Percentiles rank a stretch among this genome's conserved stretches.
Evolutionary conservation across 2,329 filamentous ascomycete genomes (phyloP).

Genomic region (Hypocreales sp.): DNA sequence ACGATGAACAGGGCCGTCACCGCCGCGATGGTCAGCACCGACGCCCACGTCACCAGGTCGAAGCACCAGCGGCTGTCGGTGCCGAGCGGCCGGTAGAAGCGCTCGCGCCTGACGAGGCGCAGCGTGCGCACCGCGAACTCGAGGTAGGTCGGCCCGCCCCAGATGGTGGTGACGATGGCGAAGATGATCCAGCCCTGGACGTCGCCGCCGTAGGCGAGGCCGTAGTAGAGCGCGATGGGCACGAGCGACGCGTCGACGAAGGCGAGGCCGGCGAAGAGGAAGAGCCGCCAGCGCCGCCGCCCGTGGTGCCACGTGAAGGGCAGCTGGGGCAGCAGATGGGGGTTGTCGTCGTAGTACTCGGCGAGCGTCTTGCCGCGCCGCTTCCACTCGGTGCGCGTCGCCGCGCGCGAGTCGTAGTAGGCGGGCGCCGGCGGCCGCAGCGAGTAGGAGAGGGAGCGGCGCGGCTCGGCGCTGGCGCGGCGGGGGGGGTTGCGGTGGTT

Average conservation of each 20-base stretch:
- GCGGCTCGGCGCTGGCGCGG: constrained; percentile 3
- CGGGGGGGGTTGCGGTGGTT: no score
- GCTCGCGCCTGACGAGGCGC: constrained; percentile 30
- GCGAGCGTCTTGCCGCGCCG: constrained; percentile 19
- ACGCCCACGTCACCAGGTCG: constrained; percentile 31
- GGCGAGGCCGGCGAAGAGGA: constrained; percentile 30
- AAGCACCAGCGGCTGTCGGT: constrained; percentile 30
- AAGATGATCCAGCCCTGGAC: constrained; percentile 28
- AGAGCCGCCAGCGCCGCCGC: constrained; percentile 24
- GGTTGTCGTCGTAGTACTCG: constrained; percentile 24
- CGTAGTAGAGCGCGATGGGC: constrained; percentile 37
- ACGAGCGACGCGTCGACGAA: constrained; percentile 27
- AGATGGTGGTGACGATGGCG: constrained; percentile 37
- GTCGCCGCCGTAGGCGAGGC: constrained; percentile 24
- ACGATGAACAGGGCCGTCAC: constrained; percentile 35
- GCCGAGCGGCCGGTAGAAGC: constrained; percentile 33
- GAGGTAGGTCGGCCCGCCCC: constrained; percentile 37
- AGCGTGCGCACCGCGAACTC: constrained; percentile 33
- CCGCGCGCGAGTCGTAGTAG: constrained; percentile 25
- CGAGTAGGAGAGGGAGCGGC: constrained; percentile 19
- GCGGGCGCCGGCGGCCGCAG: constrained; percentile 16
- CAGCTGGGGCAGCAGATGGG: constrained; percentile 20
- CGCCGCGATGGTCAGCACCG: constrained; percentile 28
- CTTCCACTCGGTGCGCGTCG: constrained; percentile 17
- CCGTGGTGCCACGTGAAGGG: constrained; percentile 26